phyloP scores from a whole-genome alignment of 176 grass and related monocot species.

The Musa acuminata region DNA sequence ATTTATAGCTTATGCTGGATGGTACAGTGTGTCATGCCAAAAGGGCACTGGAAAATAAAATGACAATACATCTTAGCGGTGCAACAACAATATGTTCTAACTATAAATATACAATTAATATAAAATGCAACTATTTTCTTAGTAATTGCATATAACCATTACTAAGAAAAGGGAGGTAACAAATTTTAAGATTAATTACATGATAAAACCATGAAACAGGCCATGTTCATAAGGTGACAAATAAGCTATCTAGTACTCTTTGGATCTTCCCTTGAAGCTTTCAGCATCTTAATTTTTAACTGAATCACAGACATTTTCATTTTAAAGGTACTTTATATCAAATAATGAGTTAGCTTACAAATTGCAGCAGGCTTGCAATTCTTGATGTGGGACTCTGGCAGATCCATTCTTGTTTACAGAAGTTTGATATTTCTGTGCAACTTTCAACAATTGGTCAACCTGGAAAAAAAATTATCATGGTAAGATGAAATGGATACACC shows the following conservation, averaged over 20 bases:
- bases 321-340: no score
- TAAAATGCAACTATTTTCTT: no score
- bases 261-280: no score
- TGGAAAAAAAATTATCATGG: conserved; percentile 1
- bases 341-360: conserved; percentile 37
- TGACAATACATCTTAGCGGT: no score
- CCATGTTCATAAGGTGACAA: not conserved
- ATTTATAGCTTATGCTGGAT: no score
- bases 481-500: conserved; percentile 9
- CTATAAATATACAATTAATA: no score
- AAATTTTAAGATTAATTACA: not conserved
- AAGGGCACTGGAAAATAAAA: no score
- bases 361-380: conserved; percentile 64
- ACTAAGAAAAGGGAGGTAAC: not conserved
- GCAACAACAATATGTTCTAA: no score
- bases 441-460: conserved; percentile 74
- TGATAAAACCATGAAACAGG: no score
- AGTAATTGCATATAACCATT: no score
- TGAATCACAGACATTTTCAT: no score
- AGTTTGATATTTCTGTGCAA: conserved; percentile 85
- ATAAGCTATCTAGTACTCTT: not conserved
- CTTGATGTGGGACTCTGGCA: conserved; percentile 42
- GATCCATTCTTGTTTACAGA: conserved; percentile 43
- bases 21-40: no score
- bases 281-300: not conserved